These are phyloP conservation scores for Candida freyschussii DNA, from an alignment of 1,139 yeast genomes.

Conservation along the genomic window DNA sequence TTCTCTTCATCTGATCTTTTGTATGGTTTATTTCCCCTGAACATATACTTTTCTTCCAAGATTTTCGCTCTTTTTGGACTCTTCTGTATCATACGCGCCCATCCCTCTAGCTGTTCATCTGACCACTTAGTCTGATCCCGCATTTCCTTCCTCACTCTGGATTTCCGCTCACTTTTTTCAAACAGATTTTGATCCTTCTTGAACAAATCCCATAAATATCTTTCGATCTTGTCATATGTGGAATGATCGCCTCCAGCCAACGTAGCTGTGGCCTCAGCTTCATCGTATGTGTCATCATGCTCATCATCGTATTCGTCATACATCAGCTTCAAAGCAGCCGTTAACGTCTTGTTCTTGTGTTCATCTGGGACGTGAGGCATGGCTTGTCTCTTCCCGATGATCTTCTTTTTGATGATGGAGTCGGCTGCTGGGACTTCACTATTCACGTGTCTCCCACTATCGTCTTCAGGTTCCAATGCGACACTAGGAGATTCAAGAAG, in stretches of 20 bases:
- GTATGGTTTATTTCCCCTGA: slow-evolving; percentile 26
- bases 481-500: slow-evolving; percentile 58
- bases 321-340: slow-evolving; percentile 57
- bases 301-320: slow-evolving; percentile 72
- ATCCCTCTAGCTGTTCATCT: slow-evolving; percentile 90
- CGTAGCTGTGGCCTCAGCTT: slow-evolving; percentile 47
- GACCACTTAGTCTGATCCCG: slow-evolving; percentile 60
- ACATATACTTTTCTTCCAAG: slow-evolving; percentile 58
- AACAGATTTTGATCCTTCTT: slow-evolving; percentile 51
- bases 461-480: slow-evolving; percentile 18
- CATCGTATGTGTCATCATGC: slow-evolving; percentile 81
- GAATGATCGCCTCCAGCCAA: slow-evolving; percentile 19
- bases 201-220: slow-evolving; percentile 52
- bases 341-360: slow-evolving; percentile 51
- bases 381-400: slow-evolving; percentile 13
- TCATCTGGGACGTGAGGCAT: slow-evolving; percentile 37
- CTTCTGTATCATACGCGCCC: slow-evolving; percentile 73
- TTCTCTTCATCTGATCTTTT: slow-evolving; percentile 11
- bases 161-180: slow-evolving; percentile 45
- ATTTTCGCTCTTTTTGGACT: slow-evolving; percentile 57
- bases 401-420: slow-evolving; percentile 18
- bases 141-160: slow-evolving; percentile 47
- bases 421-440: slow-evolving; percentile 11
- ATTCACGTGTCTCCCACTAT: slow-evolving; percentile 7
- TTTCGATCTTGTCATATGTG: slow-evolving; percentile 37